These are phyloP conservation scores for Suillus ampliporus DNA, from an alignment of 768 basidiomycete species.

Conservation along the genomic window DNA sequence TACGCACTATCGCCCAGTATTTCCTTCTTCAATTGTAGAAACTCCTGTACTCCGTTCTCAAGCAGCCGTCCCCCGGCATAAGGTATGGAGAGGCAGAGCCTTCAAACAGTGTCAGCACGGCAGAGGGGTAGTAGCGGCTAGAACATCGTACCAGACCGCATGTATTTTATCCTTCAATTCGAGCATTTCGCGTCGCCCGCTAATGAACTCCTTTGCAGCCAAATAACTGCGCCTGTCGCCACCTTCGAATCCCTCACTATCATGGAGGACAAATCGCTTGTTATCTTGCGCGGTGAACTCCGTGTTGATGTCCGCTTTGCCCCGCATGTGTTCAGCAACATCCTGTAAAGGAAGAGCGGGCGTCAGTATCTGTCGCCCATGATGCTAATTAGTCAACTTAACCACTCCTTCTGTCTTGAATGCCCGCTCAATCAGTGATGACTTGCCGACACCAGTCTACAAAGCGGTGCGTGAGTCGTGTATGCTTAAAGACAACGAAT, in stretches of 20 bases:
- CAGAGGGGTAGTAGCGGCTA: background rate
- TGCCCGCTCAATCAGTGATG: conserved; percentile 11
- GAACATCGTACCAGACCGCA: conserved; percentile 18
- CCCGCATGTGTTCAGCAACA: conserved; percentile 9
- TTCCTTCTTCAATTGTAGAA: conserved; percentile 3
- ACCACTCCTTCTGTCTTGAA: conserved; percentile 13
- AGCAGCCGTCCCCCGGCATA: conserved; percentile 10
- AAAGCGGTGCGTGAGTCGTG: background rate
- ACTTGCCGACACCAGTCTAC: conserved; percentile 13
- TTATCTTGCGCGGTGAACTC: conserved; percentile 19
- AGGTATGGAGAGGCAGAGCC: conserved; percentile 12
- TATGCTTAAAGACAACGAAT: background rate
- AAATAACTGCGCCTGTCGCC: conserved; percentile 12
- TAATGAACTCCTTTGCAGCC: conserved; percentile 17
- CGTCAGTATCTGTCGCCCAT: background rate
- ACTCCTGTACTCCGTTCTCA: conserved; percentile 5
- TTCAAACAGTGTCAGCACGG: background rate
- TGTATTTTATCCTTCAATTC: conserved; percentile 20
- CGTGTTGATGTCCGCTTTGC: conserved; percentile 17
- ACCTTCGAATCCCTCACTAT: conserved; percentile 18
- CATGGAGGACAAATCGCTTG: conserved; percentile 20
- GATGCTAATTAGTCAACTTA: background rate
- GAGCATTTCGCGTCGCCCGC: conserved; percentile 11
- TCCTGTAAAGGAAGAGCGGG: background rate
- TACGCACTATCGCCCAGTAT: conserved; percentile 11